Base-by-base conservation (phyloP, 345 rosid genomes). In the Carallia pectinifolia region DNA sequence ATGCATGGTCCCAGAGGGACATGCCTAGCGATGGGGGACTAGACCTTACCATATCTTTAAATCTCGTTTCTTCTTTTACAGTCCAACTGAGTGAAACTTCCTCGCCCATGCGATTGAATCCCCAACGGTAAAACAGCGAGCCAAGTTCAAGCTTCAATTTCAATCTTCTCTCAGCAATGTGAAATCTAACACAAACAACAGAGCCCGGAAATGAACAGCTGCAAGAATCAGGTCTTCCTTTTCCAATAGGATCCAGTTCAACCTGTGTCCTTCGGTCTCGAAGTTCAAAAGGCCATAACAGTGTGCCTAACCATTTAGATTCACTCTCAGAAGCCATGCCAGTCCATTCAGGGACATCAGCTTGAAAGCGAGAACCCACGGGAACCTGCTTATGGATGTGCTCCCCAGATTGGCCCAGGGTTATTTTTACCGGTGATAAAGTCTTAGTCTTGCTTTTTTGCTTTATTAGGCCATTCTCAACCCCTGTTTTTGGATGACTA, bases 1-100 rank as follows among this genome's bases (percentile, higher is more conserved):
- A 44, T 8, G 63, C 36, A 29, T 73, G 27, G 39, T 77, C 64
- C 81, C 81, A 73, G 48, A 77, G 73, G 33, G 50, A 48, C 58
- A n/a, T 72, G 36, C 66, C 81, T 39, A 39, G 34, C n/a, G 74
- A 77, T 59, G 61, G 66, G 38, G 62, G 67, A 55, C 73, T 73
- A 31, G 47, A 47, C 58, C 58, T 72, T 60, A 77, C 81, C 64
- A 61, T 69, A 23, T 77, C 71, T 71, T 73, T 77, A 17, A 77
- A 77, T 13, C 60, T 73, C 29, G 18, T 39, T 19, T 77, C 71
- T 69, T 77, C 74, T 23, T 64, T 62, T 0, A 56, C 31, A 27
- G 81, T 77, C 81, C 81, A 77, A 63, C 74, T 59, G 39, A 77
- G 77, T 33, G 74, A 69, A 53, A 77, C 56, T 69, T 77, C 81